Conservation (phyloP, 345 rosid species). For the Fremontodendron californicum region DNA sequence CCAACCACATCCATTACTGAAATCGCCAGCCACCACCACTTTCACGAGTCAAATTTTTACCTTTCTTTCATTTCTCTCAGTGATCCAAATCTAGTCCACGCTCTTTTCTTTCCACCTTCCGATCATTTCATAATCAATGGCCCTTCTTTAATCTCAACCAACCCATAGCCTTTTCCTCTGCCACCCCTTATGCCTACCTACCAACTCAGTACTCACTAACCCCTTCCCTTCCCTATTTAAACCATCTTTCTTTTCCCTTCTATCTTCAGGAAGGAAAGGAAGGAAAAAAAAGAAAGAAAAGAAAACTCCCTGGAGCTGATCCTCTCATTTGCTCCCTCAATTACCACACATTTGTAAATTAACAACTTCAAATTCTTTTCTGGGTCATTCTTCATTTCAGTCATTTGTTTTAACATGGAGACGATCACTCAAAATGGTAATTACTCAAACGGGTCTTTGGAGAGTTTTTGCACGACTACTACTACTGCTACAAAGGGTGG, state of each 20-base stretch:
- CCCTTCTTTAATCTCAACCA: constrained; percentile 20
- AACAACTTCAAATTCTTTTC: neutral
- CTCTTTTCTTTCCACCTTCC: constrained; percentile 2
- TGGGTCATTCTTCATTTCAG: neutral
- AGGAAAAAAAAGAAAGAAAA: too few relatives aligned
- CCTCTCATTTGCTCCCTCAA: neutral
- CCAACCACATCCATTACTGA: too few relatives aligned
- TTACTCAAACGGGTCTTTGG: neutral
- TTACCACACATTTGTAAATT: neutral
- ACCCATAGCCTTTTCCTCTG: constrained; percentile 11
- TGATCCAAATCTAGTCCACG: constrained; percentile 10
- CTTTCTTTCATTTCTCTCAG: neutral
- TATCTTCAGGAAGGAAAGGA: constrained; percentile 25
- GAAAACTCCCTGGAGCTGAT: neutral
- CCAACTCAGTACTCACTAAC: neutral
- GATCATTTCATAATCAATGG: constrained; percentile 15
- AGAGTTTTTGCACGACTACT: constrained; percentile 18
- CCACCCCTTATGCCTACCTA: constrained; percentile 20
- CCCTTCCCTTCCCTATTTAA: constrained; percentile 10
- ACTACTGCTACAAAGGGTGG: neutral
- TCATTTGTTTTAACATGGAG: constrained; percentile 13
- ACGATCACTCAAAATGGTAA: constrained; percentile 2
- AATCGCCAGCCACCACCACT: too few relatives aligned
- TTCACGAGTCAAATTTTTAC: too few relatives aligned
- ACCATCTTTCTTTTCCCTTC: neutral